Conservation (phyloP, 345 rosid species). For the Brassica rapa region DNA sequence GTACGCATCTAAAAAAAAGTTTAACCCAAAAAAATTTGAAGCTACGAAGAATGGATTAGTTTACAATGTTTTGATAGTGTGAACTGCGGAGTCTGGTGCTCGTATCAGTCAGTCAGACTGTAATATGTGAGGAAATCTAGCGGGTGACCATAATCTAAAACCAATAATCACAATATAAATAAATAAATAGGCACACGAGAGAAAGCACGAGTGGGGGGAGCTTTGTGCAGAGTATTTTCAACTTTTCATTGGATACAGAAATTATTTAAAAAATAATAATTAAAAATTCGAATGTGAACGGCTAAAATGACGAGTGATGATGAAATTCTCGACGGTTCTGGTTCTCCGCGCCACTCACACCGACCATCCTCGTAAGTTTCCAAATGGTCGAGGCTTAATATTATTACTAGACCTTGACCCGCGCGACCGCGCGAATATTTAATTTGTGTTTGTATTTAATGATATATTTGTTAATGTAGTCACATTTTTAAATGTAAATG, state of each 20-base stretch:
- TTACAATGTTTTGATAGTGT: too few species aligned
- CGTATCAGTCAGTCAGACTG: not conserved
- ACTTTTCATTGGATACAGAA: slow-evolving; percentile 16
- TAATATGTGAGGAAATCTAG: not conserved
- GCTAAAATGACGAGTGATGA: slow-evolving; percentile 30
- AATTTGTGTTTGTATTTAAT: too few species aligned
- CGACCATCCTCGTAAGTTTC: slow-evolving; percentile 42
- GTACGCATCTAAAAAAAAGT: not conserved
- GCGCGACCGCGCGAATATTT: too few species aligned
- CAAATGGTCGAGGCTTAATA: slow-evolving; percentile 26
- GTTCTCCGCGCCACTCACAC: slow-evolving; percentile 45
- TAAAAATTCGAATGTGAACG: not conserved
- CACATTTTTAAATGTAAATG: too few species aligned
- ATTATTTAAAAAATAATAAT: not conserved
- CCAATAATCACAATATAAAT: slow-evolving; percentile 1
- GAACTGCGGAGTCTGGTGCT: slow-evolving; percentile 2
- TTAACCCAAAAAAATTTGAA: slow-evolving; percentile 10
- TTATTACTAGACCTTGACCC: too few species aligned
- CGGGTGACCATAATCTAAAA: slow-evolving; percentile 1
- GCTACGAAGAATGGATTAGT: too few species aligned
- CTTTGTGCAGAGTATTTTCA: slow-evolving; percentile 37
- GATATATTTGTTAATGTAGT: too few species aligned
- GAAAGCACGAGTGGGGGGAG: slow-evolving; percentile 32
- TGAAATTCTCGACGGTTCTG: slow-evolving; percentile 37
- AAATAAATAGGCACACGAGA: not conserved